Conservation (phyloP, 1,139 yeast species). For the Meyerozyma elateridarum region DNA sequence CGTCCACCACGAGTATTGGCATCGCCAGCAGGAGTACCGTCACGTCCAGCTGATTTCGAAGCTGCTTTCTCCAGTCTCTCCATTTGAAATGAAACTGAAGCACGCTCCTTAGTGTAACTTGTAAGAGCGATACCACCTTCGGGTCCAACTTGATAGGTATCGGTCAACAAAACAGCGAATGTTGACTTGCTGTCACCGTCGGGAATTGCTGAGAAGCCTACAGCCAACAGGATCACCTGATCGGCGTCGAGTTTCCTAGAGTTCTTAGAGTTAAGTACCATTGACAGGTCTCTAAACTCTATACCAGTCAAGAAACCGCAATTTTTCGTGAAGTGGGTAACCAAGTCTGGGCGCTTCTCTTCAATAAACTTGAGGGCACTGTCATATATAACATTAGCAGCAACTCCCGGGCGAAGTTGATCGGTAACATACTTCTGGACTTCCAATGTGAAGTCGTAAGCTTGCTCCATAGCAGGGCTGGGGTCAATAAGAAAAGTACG, state of each 20-base stretch:
- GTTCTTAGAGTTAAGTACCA: constrained; percentile 69
- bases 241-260: constrained; percentile 67
- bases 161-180: constrained; percentile 76
- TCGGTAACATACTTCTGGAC: constrained; percentile 61
- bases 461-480: constrained; percentile 67
- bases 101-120: constrained; percentile 64
- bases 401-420: constrained; percentile 61
- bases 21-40: constrained; percentile 28
- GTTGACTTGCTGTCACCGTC: constrained; percentile 44
- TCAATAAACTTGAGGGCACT: constrained; percentile 58
- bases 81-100: constrained; percentile 80
- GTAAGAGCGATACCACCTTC: constrained; percentile 65
- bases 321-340: constrained; percentile 64
- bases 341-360: constrained; percentile 59
- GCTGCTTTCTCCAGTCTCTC: constrained; percentile 42
- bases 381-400: constrained; percentile 62
- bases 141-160: constrained; percentile 70
- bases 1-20: constrained; percentile 55
- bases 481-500: constrained; percentile 92
- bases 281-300: constrained; percentile 80
- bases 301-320: constrained; percentile 90
- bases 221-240: constrained; percentile 67
- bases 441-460: constrained; percentile 70
- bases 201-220: constrained; percentile 68
- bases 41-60: constrained; percentile 18